phyloP scores from a whole-genome alignment of 148 eudicot species.

The Rhododendron henanense region DNA sequence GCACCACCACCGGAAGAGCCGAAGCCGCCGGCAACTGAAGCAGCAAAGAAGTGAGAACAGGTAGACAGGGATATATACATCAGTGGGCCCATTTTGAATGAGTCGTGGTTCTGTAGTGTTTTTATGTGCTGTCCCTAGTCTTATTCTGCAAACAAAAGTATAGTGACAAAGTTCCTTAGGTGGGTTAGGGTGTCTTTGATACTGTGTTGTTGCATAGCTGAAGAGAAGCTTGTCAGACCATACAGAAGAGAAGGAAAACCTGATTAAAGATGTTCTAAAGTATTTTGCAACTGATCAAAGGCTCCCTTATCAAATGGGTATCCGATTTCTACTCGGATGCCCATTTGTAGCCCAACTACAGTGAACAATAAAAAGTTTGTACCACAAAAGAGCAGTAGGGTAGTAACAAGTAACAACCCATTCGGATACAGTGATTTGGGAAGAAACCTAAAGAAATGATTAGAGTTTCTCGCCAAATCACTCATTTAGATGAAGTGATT shows the following conservation, averaged over 20 bases:
- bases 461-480: too few species aligned
- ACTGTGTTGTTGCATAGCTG: background rate
- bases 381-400: background rate
- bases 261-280: background rate
- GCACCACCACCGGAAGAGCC: constrained; percentile 25
- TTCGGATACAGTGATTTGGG: too few species aligned
- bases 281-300: background rate
- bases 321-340: background rate
- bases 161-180: background rate
- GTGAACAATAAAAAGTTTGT: too few species aligned
- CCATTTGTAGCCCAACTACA: background rate
- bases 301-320: background rate
- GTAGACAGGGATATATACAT: background rate
- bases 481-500: too few species aligned
- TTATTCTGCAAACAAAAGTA: background rate
- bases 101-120: background rate
- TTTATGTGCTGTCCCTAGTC: background rate
- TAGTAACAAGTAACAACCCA: background rate
- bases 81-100: background rate
- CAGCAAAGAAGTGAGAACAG: constrained; percentile 32
- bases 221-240: background rate
- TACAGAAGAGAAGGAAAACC: background rate
- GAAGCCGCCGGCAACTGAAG: constrained; percentile 27
- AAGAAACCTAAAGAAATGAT: too few species aligned
- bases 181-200: background rate